A percentile compares a stretch with the other conserved stretches of the same genome.
These are phyloP conservation scores for Elsinoe fawcettii DNA, from an alignment of 2,329 filamentous ascomycete species.

Conservation along the genomic window DNA sequence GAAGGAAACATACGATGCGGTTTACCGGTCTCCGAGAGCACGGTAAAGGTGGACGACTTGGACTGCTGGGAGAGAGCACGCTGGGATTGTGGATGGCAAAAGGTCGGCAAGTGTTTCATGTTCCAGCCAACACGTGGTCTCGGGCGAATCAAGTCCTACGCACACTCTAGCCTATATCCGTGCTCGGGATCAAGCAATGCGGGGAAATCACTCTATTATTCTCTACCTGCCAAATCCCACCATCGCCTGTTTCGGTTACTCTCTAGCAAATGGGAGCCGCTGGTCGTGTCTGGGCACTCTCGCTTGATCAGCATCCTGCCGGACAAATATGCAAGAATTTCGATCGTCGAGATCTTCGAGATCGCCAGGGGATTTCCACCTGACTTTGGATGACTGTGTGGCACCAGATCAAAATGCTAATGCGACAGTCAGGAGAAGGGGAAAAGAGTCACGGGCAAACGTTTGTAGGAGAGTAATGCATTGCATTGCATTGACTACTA, in stretches of 20 bases:
- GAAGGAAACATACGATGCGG: not conserved
- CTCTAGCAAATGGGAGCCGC: not conserved
- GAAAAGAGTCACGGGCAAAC: not conserved
- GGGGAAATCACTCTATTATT: not conserved
- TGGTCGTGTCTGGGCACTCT: not conserved
- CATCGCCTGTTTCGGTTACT: not conserved
- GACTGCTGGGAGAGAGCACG: not conserved
- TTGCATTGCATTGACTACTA: slow-evolving; percentile 6
- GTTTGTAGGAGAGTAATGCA: not conserved
- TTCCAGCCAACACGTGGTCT: not conserved
- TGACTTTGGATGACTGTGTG: not conserved
- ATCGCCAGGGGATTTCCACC: not conserved
- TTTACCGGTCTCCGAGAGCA: slow-evolving; percentile 1
- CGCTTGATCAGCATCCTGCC: not conserved
- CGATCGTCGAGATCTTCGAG: slow-evolving; percentile 10
- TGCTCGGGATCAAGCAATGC: not conserved
- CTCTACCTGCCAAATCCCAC: not conserved
- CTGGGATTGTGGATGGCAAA: not conserved
- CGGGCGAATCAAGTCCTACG: not conserved
- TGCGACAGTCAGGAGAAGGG: not conserved
- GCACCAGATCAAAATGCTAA: not conserved
- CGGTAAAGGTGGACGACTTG: not conserved
- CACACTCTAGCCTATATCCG: not conserved
- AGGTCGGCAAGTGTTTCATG: not conserved
- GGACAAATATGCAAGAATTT: not conserved